phyloP scores from a whole-genome alignment of 495 filamentous ascomycete genomes.

The Xylaria venustula region DNA sequence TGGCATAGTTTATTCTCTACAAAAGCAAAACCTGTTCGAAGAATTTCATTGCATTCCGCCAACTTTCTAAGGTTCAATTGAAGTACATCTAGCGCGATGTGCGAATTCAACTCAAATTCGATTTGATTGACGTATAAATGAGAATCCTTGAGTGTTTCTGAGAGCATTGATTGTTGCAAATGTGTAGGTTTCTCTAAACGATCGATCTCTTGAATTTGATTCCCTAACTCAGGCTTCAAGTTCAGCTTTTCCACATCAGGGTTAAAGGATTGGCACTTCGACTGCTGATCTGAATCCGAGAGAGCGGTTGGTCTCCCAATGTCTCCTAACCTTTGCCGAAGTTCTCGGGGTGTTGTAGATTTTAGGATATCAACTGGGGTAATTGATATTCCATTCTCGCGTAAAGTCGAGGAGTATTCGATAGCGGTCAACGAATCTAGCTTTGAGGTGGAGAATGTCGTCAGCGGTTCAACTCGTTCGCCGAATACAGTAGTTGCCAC shows the following conservation, averaged over 20 bases:
- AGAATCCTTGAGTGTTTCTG: constrained; percentile 56
- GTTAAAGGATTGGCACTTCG: neutral
- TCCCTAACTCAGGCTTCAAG: constrained; percentile 22
- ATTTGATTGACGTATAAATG: constrained; percentile 74
- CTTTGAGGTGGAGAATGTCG: constrained; percentile 53
- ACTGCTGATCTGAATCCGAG: neutral
- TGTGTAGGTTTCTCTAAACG: constrained; percentile 62
- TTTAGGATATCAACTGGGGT: constrained; percentile 58
- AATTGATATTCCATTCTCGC: constrained; percentile 48
- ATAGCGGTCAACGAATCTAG: constrained; percentile 76
- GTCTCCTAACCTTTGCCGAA: constrained; percentile 2
- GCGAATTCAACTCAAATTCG: constrained; percentile 50
- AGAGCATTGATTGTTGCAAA: constrained; percentile 74
- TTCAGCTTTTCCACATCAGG: constrained; percentile 3
- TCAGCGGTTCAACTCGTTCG: constrained; percentile 31
- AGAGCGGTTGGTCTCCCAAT: neutral
- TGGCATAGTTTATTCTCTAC: constrained; percentile 54
- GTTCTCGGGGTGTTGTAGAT: constrained; percentile 39
- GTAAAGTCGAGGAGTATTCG: constrained; percentile 58
- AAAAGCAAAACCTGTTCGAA: constrained; percentile 68
- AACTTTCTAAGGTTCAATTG: constrained; percentile 25
- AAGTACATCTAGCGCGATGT: constrained; percentile 5
- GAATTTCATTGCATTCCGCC: constrained; percentile 57
- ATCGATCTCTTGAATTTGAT: constrained; percentile 37
- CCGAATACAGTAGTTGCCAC: constrained; percentile 49